A percentile compares a stretch with the other conserved stretches of the same genome.
phyloP scores from a whole-genome alignment of 1,284 basidiomycete genomes.

The Sporisorium scitamineum region DNA sequence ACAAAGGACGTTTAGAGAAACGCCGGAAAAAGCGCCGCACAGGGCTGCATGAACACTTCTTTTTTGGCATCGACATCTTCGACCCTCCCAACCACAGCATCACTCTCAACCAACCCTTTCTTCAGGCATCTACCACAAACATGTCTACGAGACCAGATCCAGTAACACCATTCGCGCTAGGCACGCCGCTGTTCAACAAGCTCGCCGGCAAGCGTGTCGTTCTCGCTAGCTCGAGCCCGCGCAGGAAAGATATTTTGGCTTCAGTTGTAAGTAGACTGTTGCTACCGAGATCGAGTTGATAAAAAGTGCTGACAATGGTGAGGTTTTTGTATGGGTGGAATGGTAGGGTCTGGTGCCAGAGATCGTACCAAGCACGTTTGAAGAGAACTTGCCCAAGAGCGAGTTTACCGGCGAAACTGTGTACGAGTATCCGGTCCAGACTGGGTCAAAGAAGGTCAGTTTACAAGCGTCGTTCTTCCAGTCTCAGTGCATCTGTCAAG shows the following conservation, averaged over 20 bases:
- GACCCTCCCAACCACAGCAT: not conserved
- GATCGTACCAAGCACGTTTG: constrained; percentile 87
- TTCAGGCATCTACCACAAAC: not conserved
- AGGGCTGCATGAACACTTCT: not conserved
- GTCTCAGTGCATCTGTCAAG: not conserved
- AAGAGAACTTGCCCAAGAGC: constrained; percentile 80
- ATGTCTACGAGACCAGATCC: constrained; percentile 42
- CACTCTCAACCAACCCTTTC: not conserved
- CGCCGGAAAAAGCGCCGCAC: constrained; percentile 27
- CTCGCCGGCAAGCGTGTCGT: constrained; percentile 62
- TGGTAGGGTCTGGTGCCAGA: constrained; percentile 84
- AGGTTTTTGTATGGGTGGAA: not conserved
- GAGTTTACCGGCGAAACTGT: constrained; percentile 77
- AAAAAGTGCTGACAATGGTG: constrained; percentile 1
- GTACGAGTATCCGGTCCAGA: constrained; percentile 93
- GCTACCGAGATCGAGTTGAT: not conserved
- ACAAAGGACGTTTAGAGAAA: constrained; percentile 4
- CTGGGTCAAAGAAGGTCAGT: constrained; percentile 81
- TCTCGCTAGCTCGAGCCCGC: constrained; percentile 60
- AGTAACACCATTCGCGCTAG: constrained; percentile 53
- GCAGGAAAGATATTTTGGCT: constrained; percentile 63
- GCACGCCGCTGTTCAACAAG: constrained; percentile 60
- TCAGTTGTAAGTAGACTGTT: constrained; percentile 46
- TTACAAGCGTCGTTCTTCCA: too few relatives aligned
- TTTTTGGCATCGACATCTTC: not conserved